Evolutionary conservation across 495 filamentous ascomycete species (phyloP).

Genomic region (Penicillium coprophilum): DNA sequence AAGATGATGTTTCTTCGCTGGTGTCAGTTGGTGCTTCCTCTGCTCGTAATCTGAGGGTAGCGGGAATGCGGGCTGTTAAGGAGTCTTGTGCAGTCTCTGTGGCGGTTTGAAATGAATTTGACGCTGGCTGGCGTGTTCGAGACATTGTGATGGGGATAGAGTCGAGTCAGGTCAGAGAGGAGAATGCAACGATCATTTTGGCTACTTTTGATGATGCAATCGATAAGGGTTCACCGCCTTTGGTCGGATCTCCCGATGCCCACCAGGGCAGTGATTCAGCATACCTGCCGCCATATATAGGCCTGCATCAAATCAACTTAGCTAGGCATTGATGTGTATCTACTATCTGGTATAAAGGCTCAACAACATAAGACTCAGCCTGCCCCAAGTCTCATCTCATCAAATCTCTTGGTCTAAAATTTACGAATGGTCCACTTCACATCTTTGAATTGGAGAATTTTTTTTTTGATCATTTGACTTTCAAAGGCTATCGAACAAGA

Average conservation of each 20-base stretch:
- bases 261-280: no score
- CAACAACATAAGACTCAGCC: no score
- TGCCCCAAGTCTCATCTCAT: no score
- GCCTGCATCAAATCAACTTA: not conserved
- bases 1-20: slow-evolving; percentile 18
- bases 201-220: slow-evolving; percentile 14
- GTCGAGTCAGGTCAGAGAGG: not conserved
- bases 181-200: not conserved
- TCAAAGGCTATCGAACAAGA: slow-evolving; percentile 5
- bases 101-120: slow-evolving; percentile 22
- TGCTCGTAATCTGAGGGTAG: slow-evolving; percentile 40
- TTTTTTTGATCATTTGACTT: slow-evolving; percentile 5
- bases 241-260: not conserved
- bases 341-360: no score
- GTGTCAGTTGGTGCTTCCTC: slow-evolving; percentile 24
- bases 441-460: not conserved
- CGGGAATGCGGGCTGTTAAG: slow-evolving; percentile 19
- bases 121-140: slow-evolving; percentile 26
- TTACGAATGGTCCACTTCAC: no score
- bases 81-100: slow-evolving; percentile 20
- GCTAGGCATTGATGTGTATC: no score
- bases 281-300: no score
- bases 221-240: slow-evolving; percentile 13
- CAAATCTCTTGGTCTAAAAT: no score
- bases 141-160: slow-evolving; percentile 27